Conservation (phyloP, 2,329 filamentous ascomycete species). For the Aphanoascus verrucosus region DNA sequence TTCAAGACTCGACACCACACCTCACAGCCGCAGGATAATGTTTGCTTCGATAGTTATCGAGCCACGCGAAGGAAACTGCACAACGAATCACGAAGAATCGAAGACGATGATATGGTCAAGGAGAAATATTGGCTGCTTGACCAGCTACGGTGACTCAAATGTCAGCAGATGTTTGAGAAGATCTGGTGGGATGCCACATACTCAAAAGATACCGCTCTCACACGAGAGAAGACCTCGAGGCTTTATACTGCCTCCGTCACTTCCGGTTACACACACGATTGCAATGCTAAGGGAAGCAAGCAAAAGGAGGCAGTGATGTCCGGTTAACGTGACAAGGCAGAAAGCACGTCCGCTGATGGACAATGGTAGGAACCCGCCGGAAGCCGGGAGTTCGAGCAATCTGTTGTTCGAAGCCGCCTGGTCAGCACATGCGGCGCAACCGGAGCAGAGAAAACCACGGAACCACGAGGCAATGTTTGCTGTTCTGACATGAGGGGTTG, state of each 20-base stretch:
- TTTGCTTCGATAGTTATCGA: constrained; percentile 1
- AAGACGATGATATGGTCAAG: not conserved
- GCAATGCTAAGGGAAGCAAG: not conserved
- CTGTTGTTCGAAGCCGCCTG: not conserved
- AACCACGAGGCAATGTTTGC: constrained; percentile 1
- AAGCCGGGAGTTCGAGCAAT: not conserved
- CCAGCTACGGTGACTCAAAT: not conserved
- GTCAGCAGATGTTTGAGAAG: not conserved
- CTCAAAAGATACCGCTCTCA: constrained; percentile 3
- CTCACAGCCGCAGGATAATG: not conserved
- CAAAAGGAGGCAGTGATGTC: constrained; percentile 3
- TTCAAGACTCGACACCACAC: not conserved
- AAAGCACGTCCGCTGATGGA: not conserved
- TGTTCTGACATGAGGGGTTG: not conserved
- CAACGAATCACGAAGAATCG: not conserved
- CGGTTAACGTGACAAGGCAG: not conserved
- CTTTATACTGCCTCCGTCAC: not conserved
- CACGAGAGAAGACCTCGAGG: constrained; percentile 5
- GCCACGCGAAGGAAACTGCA: not conserved
- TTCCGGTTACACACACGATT: constrained; percentile 1
- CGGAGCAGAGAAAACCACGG: not conserved
- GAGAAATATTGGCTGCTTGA: not conserved
- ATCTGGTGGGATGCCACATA: not conserved
- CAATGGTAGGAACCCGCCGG: not conserved
- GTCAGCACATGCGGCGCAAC: constrained; percentile 6